Evolutionary conservation across 2,329 filamentous ascomycete species (phyloP).

Genomic region (Diaporthe longicolla): DNA sequence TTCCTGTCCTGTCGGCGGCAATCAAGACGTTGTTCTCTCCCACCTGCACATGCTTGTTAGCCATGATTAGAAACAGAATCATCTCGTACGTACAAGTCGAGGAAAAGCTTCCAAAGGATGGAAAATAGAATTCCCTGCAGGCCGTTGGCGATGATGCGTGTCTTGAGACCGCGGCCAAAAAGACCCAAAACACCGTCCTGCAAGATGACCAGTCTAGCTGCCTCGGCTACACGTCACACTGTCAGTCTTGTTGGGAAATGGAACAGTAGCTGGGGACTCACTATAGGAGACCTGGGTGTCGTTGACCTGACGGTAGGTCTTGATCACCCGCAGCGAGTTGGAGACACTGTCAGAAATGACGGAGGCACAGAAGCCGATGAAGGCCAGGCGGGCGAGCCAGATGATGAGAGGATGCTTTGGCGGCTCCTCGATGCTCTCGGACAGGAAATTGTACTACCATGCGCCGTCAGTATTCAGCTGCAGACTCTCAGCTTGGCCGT

Average conservation of each 20-base stretch:
- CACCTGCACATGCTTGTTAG: constrained; percentile 4
- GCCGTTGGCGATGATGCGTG: constrained; percentile 63
- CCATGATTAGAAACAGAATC: too few species aligned
- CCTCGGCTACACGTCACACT: constrained; percentile 53
- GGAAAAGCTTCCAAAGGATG: constrained; percentile 64
- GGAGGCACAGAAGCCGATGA: constrained; percentile 61
- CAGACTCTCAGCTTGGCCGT: too few species aligned
- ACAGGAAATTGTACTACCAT: constrained; percentile 59
- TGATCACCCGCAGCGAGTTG: constrained; percentile 63
- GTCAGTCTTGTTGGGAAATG: not conserved
- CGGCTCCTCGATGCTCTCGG: constrained; percentile 56
- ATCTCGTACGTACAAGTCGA: constrained; percentile 58
- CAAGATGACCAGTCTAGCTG: constrained; percentile 56
- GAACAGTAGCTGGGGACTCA: constrained; percentile 45
- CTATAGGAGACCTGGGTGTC: constrained; percentile 62
- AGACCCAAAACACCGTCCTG: constrained; percentile 60
- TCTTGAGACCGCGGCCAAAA: constrained; percentile 61
- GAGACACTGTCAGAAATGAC: constrained; percentile 62
- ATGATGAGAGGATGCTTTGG: constrained; percentile 55
- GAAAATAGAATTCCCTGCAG: constrained; percentile 63
- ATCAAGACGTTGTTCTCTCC: constrained; percentile 25
- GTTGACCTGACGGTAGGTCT: constrained; percentile 65
- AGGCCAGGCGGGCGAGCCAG: constrained; percentile 60
- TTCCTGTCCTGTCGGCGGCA: too few species aligned
- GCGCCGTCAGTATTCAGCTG: not conserved